Conservation (phyloP, 768 basidiomycete species). For the Podaxis sp. region DNA sequence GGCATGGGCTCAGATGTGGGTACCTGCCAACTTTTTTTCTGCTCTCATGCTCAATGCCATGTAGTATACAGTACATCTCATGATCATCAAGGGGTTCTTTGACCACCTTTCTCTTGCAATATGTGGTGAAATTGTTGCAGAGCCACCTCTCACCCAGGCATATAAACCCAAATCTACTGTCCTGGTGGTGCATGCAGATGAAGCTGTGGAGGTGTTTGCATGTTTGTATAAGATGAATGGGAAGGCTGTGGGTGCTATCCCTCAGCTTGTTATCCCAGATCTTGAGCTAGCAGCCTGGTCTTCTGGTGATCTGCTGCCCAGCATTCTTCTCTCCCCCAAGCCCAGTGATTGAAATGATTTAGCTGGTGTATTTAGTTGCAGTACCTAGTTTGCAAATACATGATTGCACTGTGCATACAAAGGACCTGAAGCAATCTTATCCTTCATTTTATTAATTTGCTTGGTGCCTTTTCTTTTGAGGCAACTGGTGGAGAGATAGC, state of each 20-base stretch:
- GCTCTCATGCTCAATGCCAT: not conserved
- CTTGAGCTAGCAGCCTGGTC: no score
- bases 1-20: slow-evolving; percentile 71
- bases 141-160: slow-evolving; percentile 34
- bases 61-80: slow-evolving; percentile 74
- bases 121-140: slow-evolving; percentile 57
- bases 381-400: no score
- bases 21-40: slow-evolving; percentile 7
- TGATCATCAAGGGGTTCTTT: slow-evolving; percentile 81
- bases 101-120: slow-evolving; percentile 63
- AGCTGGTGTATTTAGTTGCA: no score
- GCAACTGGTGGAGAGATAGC: no score
- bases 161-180: slow-evolving; percentile 46
- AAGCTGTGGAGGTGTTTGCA: slow-evolving; percentile 25
- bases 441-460: no score
- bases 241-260: not conserved
- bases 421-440: no score
- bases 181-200: slow-evolving; percentile 38
- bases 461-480: no score
- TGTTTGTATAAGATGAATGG: not conserved
- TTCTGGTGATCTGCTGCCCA: no score
- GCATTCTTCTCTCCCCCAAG: no score
- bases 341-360: no score
- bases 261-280: no score
- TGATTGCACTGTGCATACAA: no score